Evolutionary conservation across 768 basidiomycete genomes (phyloP), one percentile per base, ranked within the genome.

Genomic region (Auriculariales sp.): DNA sequence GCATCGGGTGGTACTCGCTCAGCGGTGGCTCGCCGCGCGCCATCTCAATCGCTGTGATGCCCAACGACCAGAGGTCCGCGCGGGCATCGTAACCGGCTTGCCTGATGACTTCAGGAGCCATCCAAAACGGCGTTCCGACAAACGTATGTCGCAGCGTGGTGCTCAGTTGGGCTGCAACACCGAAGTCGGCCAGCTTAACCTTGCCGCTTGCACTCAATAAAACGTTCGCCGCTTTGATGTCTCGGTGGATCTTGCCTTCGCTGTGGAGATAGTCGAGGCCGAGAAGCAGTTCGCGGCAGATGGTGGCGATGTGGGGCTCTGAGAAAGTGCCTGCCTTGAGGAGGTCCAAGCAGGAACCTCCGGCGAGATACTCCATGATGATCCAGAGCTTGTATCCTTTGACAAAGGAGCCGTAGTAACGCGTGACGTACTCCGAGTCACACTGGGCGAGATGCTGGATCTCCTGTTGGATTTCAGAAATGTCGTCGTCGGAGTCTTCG

Each of bases 381-480:
- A 99, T 99, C 95, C 95, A 99, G 22, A 99, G 72, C 65, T 97
- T 94, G 72, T 94, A 98, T 30, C 86, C 81, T 55, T 90, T 81
- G 49, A 99, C 90, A 64, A 99, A 99, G 45, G 90, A 92, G 39
- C 91, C 93, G 59, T 95, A 97, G 64, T 98, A 98, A 42, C 84
- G 74, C 34, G 95, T 98, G 48, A 99, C 89, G 64, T 89, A 91
- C 67, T 92, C 90, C 3, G 93, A 97, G 62, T 93, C 91, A 68
- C 92, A 94, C 57, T 87, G 87, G 1, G 92, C 89, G 27, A 99
- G 74, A 64, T 88, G 95, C 17, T 92, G 87, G 56, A 99, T 99
- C 65, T 99, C 95, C 63, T 91, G 89, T 61, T 99, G 95, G 46
- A 99, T 99, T 66, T 99, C 95, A 15, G 87, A 81, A 56, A 99